A percentile compares a stretch with the other conserved stretches of the same genome.
Conservation (phyloP, 139 green algal species). For the Klebsormidium nitens region DNA sequence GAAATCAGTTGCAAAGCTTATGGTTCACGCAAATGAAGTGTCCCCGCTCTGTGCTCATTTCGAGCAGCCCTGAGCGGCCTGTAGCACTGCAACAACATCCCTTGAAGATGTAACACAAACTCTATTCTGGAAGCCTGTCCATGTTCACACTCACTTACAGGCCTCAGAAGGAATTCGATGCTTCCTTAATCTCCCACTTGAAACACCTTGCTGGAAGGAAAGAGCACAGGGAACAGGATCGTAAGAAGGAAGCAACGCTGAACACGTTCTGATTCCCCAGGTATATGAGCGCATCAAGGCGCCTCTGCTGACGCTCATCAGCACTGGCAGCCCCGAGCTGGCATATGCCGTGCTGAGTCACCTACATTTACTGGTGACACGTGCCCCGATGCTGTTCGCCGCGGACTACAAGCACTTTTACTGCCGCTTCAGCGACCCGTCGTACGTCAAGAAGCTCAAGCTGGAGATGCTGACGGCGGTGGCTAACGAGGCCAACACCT, state of each 20-base stretch:
- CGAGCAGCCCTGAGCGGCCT: too few relatives aligned
- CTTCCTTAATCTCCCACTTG: too few relatives aligned
- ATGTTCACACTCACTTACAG: too few relatives aligned
- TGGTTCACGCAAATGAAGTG: too few relatives aligned
- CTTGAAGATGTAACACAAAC: too few relatives aligned
- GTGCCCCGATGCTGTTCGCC: conserved; percentile 45
- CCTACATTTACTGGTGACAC: conserved; percentile 69
- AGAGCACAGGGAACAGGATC: not conserved
- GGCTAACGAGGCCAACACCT: conserved; percentile 74
- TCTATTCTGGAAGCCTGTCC: too few relatives aligned
- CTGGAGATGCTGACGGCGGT: conserved; percentile 82
- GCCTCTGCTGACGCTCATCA: conserved; percentile 77
- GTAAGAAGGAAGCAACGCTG: not conserved
- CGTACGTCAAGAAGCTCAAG: conserved; percentile 92
- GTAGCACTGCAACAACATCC: too few relatives aligned
- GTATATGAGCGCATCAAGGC: conserved; percentile 88
- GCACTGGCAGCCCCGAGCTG: conserved; percentile 44
- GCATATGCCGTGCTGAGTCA: conserved; percentile 80
- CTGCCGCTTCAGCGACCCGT: conserved; percentile 82
- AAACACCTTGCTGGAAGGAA: too few relatives aligned
- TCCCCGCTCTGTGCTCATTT: too few relatives aligned
- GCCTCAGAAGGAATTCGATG: too few relatives aligned
- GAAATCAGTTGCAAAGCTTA: too few relatives aligned
- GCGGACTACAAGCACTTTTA: conserved; percentile 80
- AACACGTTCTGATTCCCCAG: too few relatives aligned